Base-by-base conservation (phyloP, 1,284 basidiomycete species). In the Ganoderma leucocontextum region DNA sequence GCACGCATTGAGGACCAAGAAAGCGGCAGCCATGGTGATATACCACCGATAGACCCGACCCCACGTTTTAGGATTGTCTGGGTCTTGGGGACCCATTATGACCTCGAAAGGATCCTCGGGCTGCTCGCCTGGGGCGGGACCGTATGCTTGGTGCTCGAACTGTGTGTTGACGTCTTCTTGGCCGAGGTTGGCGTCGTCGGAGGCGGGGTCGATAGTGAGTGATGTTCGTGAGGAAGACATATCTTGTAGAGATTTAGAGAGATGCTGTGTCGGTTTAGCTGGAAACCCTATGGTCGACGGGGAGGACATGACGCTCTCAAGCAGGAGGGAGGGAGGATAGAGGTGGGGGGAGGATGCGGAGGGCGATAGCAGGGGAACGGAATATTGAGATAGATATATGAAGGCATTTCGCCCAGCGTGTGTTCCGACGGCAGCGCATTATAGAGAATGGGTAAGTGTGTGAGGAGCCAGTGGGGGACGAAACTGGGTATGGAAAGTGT, bases 1-100 rank as follows among this genome's bases (percentile, higher is more conserved):
- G 61, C 69, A 87, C 85, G 90, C 90, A 78, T 91, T 91, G 69
- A 94, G 81, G n/a, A 93, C 88, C 58, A 94, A 84, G 0, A 91
- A 60, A 57, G 90, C 89, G 2, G 82, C 85, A 2, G 89, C 73
- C 41, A 81, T 73, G 2, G 92, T 94, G 19, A 94, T 78, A 73
- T 86, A 90, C 89, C 90, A 91, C 71, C 89, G 82, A 71, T 85
- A 87, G 5, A 69, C 17, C 1, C 79, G 71, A 12, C 82, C 81
- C 91, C 91, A 92, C 69, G 87, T 93, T 84, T 91, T 78, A 17
- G 89, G 84, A 62, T 86, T 79, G 25, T 79, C 79, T 0, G 81
- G 78, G 41, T 85, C 85, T 59, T 80, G 77, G 1, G 78, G 73
- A n/a, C 75, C 75, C 71, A 84, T 82, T 71, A 60, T 70, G 10